Evolutionary conservation across 1,139 yeast genomes (phyloP), one percentile per base, ranked within the genome.

Genomic region (Blastobotrys aristatus): DNA sequence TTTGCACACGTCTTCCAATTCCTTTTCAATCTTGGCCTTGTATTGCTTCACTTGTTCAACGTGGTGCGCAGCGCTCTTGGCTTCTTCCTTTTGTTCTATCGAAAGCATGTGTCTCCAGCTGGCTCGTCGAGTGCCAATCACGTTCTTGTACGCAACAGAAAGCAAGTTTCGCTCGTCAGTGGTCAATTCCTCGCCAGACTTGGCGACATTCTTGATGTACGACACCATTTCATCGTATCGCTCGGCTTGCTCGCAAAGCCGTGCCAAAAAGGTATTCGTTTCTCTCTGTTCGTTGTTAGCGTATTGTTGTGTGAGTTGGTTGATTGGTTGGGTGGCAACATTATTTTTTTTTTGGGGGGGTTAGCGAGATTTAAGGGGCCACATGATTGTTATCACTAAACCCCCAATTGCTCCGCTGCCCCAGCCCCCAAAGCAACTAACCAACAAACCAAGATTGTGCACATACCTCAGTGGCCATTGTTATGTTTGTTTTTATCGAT

Each of bases 201-300:
- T 86, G 64, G 96, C 96, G 67, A 90, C 97, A 53, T 88, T 88
- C 74, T 90, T 92, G 97, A 92, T 92, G 75, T 87, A 88, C 70
- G 85, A 95, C 65, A 90, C 98, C 97, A 89, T 90, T 75, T 92
- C 97, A 75, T 92, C 97, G 72, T 92, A 92, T 75, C 97, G 94
- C 76, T 92, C 98, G 65, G 98, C 97, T 79, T 92, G 97, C 76
- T 90, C 97, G 68, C 97, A 96, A 71, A 92, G 85, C 69, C 94
- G 88, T 70, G 97, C 97, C 69, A 90, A 84, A 73, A 89, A 89
- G 67, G 90, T 95, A 65, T 95, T 86, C 74, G 89, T 92, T 83
- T 90, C 97, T 77, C 96, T 94, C 71, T 90, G 78, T 22, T 43
- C n/a, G n/a, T n/a, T n/a, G n/a, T n/a, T n/a, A n/a, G n/a, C n/a